Base-by-base conservation (phyloP, 257 asterid species). In the Capsicum chinense region DNA sequence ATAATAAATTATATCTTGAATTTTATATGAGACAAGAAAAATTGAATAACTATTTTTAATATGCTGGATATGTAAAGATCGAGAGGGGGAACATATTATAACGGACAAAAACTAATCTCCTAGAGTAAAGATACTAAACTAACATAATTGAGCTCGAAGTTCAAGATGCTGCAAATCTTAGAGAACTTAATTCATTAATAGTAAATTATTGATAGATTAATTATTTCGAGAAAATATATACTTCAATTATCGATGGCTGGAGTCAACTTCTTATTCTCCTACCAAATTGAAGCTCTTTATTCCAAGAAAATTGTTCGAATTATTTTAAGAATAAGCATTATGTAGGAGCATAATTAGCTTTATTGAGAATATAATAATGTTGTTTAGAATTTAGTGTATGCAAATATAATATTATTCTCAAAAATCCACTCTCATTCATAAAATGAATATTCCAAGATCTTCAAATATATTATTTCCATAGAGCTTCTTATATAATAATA, bases 301-400 rank as follows among this genome's bases (percentile, higher is more conserved):
- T 26, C 44, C 79, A 71, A 71, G 79, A 71, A 71, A 57, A 44
- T 71, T 71, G 16, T 44, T 71, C 37, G 79, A 71, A 71, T 44
- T 6, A 71, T 69, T 15, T 69, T 26, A 39, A 39, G 78, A 69
- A 69, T 16, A 16, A 69, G 39, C 48, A 69, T 39, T 69, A 67
- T 69, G 33, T 69, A 69, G 56, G 8, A 4, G 56, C 14, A 39
- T 69, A 69, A 69, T 69, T 69, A 15, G 5, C 15, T 69, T 54
- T 69, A 39, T 69, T 15, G 2, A 37, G 52, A 68, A 68, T 68
- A 44, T 37, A 3, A 37, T 14, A 50, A 68, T 68, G 52, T 68
- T 15, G 56, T 69, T 39, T 39, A 5, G 33, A 39, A 39, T 69
- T 39, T 39, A 69, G 78, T 39, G 39, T 69, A 39, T 69, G 33